Evolutionary conservation across 179 eudicot genomes (phyloP), one percentile per base, ranked within the genome.

Genomic region (Heliamphora pulchella): DNA sequence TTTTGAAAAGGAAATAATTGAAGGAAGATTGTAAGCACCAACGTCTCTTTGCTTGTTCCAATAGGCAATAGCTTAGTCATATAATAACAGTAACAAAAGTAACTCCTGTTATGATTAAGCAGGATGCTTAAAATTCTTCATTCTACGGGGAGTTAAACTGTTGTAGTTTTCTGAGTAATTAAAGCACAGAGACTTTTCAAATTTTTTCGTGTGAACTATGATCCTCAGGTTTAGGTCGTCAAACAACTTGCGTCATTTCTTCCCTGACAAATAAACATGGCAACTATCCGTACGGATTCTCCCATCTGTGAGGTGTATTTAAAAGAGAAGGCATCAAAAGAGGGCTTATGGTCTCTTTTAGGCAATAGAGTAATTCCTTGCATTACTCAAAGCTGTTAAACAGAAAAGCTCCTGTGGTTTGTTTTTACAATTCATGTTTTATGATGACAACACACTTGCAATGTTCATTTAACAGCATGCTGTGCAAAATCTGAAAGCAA

Each of bases 391-490:
- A 73, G 53, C 67, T 58, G 39, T 58, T 58, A 41, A 55, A 8
- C 15, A 1, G 31, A 74, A 75, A 39, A 9, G 14, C 17, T 39
- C 51, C 13, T 43, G 8, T 39, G 17, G 41, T 50, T 71, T 2
- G 65, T 58, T 75, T 53, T 75, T n/a, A 31, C 66, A 75, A 57
- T 75, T 55, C 13, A 17, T 41, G 39, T 58, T 43, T 59, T 41
- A 17, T 54, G 43, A 75, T 13, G 66, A 47, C n/a, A 57, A 75
- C 61, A 57, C 14, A 58, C 14, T 9, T 41, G 55, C 50, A 43
- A 18, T 54, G 51, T 75, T 17, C 17, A 9, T 71, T 41, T 59
- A 13, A 15, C 31, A 53, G n/a, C 54, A 54, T 55, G 55, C 41
- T 74, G 20, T 2, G 0, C 3, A 41, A 57, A 58, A 9, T 53